Evolutionary conservation across 2,329 filamentous ascomycete genomes (phyloP).

Genomic region (Pseudogymnoascus sp.): DNA sequence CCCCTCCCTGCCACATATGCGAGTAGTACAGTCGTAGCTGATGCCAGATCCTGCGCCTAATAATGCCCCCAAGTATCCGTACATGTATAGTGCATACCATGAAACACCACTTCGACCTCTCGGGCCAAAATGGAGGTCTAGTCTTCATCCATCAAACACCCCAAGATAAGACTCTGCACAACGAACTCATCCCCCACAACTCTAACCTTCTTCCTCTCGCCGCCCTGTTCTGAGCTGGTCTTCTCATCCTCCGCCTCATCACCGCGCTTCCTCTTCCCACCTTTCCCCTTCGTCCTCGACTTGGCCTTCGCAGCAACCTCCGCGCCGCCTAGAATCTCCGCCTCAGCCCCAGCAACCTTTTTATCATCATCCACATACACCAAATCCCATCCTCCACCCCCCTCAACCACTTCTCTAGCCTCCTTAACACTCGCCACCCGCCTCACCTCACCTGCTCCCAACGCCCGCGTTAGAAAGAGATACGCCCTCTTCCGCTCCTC

Average conservation of each 20-base stretch:
- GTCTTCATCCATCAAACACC: conserved; percentile 28
- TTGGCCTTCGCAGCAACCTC: conserved; percentile 24
- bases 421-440: conserved; percentile 58
- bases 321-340: conserved; percentile 24
- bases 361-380: conserved; percentile 62
- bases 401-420: conserved; percentile 49
- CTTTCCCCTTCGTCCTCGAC: conserved; percentile 22
- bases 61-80: background rate
- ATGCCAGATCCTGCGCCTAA: background rate
- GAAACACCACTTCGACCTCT: background rate
- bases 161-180: conserved; percentile 85
- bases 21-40: conserved; percentile 5
- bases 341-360: conserved; percentile 38
- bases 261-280: conserved; percentile 39
- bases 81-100: background rate
- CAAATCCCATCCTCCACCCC: conserved; percentile 57
- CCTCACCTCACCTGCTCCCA: conserved; percentile 62
- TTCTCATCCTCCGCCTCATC: conserved; percentile 25
- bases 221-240: conserved; percentile 23
- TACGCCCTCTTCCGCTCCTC: conserved; percentile 63
- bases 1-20: background rate
- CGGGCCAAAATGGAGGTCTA: background rate
- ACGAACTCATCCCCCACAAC: conserved; percentile 80
- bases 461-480: conserved; percentile 68
- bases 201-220: conserved; percentile 46